Base-by-base conservation (phyloP, 75 land plant species). In the Larix kaempferi region DNA sequence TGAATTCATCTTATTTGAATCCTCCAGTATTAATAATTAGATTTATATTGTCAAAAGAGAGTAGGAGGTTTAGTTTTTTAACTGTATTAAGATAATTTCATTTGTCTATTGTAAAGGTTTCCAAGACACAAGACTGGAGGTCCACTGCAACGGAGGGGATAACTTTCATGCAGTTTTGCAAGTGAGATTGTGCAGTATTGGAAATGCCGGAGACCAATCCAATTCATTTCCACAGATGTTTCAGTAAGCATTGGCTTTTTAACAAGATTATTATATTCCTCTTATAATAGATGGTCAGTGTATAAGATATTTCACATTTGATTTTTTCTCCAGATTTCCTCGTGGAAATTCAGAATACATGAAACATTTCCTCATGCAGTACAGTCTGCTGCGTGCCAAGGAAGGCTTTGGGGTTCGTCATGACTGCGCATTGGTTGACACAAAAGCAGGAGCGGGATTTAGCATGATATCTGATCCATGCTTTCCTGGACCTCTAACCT, bases 281-380 rank as follows among this genome's bases (percentile, higher is more conserved):
- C 41, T 39, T 39, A 39, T 39, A 39, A 39, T 39, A 4, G 5
- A 39, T 39, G 41, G 41, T 2, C 41, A 39, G 41, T 39, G 41
- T 39, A 4, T 39, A 39, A 39, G 41, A 39, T 39, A 39, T 39
- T 39, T 39, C 41, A 39, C 41, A 39, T 39, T 4, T 39, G 41
- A 39, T 39, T 39, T 39, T 39, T 39, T 39, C 5, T 39, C 41
- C 79, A 88, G 95, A 73, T 87, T 93, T 71, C 83, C 89, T 76
- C 82, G 73, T 17, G 88, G 87, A 77, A 85, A 86, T 77, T 71
- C 80, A 13, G 91, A 93, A 26, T 81, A 81, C 79, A 91, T 93
- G 84, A 93, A 88, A 81, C 82, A 87, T 75, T 91, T 87, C 26
- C 58, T 93, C n/a, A n/a, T 82, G 29, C 85, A 87, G 25, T 93